Base-by-base conservation (phyloP, 2,329 filamentous ascomycete species). In the Trichoderma asperellum region DNA sequence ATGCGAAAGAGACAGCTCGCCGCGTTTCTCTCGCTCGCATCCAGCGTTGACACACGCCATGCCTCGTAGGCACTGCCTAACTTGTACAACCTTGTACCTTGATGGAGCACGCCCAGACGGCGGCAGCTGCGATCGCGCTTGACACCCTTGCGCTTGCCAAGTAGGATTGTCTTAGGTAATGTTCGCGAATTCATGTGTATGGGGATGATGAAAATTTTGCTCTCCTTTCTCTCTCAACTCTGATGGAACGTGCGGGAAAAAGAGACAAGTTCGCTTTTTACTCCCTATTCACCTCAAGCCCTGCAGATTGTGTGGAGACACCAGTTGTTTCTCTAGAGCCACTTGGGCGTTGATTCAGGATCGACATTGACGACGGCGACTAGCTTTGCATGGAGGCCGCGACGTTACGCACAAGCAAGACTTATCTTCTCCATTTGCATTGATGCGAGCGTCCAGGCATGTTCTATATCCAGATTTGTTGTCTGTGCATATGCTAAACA, bases 311-410 rank as follows among this genome's bases (percentile, higher is more conserved):
- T 64, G 61, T 64, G 61, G 61, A 40, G 61, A 49, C 61, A 11
- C 52, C 52, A 47, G 34, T 65, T 43, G n/a, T 43, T 21, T 29
- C 37, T 52, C 52, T n/a, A 47, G 6, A 7, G 52, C 34, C 61
- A 55, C 47, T 40, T 56, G 24, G 27, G 32, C 34, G n/a, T 18
- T 21, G 11, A 27, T 35, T 56, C 27, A 43, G 52, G 62, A 65
- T 65, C 52, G 49, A 65, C 62, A 57, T 65, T 27, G 62, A 65
- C 35, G 62, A 65, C 62, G 62, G 56, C 24, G 35, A 24, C 35
- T 57, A 65, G 35, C 24, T n/a, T 57, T 40, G 21, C 49, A 14
- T 12, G 4, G 12, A n/a, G 6, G 18, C 40, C 7, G 18, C 18
- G 40, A 21, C 24, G 18, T 24, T 12, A 37, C 32, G 16, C 35